These are phyloP conservation scores for Leishmania aethiopica DNA, from an alignment of 208 protist species.

Conservation along the genomic window DNA sequence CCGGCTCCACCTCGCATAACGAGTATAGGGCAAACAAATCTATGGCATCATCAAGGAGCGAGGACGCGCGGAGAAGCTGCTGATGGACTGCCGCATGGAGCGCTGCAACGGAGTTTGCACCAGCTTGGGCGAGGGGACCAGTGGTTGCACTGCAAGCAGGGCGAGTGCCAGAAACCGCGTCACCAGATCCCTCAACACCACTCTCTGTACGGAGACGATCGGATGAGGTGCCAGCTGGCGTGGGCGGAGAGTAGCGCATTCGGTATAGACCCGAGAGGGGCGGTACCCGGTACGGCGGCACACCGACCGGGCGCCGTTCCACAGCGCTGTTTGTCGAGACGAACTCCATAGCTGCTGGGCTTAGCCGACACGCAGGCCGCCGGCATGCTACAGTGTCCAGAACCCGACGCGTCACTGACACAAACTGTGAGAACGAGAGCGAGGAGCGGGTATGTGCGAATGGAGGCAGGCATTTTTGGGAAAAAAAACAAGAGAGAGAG, in stretches of 20 bases:
- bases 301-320: constrained; percentile 17
- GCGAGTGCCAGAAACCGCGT: not conserved
- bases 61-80: constrained; percentile 11
- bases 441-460: not conserved
- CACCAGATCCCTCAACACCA: not conserved
- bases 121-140: not conserved
- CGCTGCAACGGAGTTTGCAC: not conserved
- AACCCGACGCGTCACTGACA: not conserved
- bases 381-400: not conserved
- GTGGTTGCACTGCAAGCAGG: not conserved
- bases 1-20: constrained; percentile 22
- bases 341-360: not conserved
- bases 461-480: not conserved
- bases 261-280: constrained; percentile 37
- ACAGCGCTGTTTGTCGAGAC: not conserved
- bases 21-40: constrained; percentile 40
- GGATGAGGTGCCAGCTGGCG: not conserved
- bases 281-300: constrained; percentile 21
- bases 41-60: constrained; percentile 14
- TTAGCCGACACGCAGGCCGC: not conserved
- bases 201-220: not conserved
- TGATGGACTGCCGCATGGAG: constrained; percentile 4
- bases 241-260: constrained; percentile 19
- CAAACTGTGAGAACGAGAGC: no score
- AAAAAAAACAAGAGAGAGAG: not conserved